phyloP scores from a whole-genome alignment of 441 rosid genomes.

The Pelargonium citronellum region DNA sequence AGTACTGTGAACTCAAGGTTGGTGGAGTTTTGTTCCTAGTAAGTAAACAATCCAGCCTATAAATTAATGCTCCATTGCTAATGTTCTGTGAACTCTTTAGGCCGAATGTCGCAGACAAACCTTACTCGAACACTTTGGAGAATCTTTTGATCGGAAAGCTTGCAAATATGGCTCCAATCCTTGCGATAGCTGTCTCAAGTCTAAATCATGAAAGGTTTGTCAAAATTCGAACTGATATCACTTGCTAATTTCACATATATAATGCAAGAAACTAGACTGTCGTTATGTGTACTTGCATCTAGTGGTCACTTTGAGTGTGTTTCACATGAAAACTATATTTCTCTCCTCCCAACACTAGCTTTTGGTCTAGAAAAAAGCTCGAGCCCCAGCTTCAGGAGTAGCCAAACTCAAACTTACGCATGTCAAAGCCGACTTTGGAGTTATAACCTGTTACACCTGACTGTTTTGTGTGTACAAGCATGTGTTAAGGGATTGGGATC shows the following conservation, averaged over 20 bases:
- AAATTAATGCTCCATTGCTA: slow-evolving; percentile 11
- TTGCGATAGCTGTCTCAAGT: slow-evolving; percentile 76
- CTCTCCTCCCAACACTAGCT: too few species aligned
- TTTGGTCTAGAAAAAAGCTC: too few species aligned
- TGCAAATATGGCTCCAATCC: slow-evolving; percentile 69
- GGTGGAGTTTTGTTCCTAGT: not conserved
- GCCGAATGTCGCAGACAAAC: slow-evolving; percentile 76
- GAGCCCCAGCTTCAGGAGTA: too few species aligned
- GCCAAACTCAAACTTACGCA: too few species aligned
- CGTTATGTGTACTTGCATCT: too few species aligned
- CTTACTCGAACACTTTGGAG: slow-evolving; percentile 80
- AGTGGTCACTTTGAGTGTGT: too few species aligned
- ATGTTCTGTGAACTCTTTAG: slow-evolving; percentile 32
- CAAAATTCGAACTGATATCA: not conserved
- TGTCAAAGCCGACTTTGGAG: too few species aligned
- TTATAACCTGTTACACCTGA: too few species aligned
- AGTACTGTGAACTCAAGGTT: slow-evolving; percentile 90
- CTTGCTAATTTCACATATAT: not conserved
- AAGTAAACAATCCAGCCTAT: not conserved
- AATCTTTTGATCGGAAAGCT: slow-evolving; percentile 48
- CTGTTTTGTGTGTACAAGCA: too few species aligned
- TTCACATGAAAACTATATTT: too few species aligned
- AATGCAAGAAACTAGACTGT: too few species aligned
- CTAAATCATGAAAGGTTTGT: slow-evolving; percentile 26
- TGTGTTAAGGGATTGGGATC: too few species aligned